phyloP scores from a whole-genome alignment of 2,329 filamentous ascomycete species.

The Triangularia setosa region DNA sequence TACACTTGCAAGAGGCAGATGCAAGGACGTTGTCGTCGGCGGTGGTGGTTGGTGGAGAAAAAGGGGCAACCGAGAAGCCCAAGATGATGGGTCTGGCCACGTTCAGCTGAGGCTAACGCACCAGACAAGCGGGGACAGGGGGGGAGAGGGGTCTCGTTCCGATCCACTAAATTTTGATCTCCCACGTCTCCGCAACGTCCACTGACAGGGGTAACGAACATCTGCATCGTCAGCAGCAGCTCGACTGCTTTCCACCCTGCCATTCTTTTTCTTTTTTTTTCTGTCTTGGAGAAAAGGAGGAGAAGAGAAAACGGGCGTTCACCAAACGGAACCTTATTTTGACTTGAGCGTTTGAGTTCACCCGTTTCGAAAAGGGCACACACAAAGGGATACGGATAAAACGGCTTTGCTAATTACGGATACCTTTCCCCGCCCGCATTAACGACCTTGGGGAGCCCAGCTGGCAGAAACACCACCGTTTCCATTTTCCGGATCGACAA shows the following conservation, averaged over 20 bases:
- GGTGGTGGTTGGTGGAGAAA: constrained; percentile 1
- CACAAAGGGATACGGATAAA: neutral
- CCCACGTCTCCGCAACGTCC: neutral
- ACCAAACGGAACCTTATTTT: neutral
- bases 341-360: neutral
- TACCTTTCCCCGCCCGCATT: neutral
- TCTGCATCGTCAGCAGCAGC: neutral
- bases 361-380: neutral
- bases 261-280: neutral
- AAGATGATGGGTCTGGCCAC: neutral
- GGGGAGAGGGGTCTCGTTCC: neutral
- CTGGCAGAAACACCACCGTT: neutral
- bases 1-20: neutral
- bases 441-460: neutral
- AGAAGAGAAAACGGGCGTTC: neutral
- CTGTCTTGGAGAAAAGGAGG: neutral
- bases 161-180: neutral
- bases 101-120: neutral
- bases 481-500: neutral
- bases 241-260: neutral
- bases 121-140: neutral
- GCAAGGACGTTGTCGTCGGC: neutral
- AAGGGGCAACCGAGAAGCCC: neutral
- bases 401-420: neutral
- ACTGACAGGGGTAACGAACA: neutral